Conservation (phyloP, 768 basidiomycete species). For the Podaxis rugospora region DNA sequence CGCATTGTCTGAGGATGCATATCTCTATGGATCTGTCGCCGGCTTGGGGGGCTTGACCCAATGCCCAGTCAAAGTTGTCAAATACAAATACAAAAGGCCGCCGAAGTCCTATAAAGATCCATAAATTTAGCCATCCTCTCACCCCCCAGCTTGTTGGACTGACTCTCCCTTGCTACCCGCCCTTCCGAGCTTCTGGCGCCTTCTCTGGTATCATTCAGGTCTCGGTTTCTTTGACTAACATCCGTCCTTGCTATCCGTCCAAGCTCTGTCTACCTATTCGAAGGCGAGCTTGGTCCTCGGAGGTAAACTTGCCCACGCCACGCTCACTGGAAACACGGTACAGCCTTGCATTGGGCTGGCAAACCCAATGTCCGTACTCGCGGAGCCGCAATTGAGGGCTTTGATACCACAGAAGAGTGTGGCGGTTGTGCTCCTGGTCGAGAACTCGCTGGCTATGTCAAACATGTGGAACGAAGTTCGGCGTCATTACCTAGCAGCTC, state of each 20-base stretch:
- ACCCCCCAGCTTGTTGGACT: conserved; percentile 6
- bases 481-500: conserved; percentile 37
- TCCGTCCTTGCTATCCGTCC: neutral
- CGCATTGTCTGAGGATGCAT: neutral
- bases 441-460: conserved; percentile 47
- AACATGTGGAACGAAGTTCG: conserved; percentile 45
- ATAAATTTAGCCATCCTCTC: conserved; percentile 19
- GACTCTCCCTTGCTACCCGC: conserved; percentile 3
- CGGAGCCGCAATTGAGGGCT: conserved; percentile 19
- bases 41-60: neutral
- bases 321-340: neutral
- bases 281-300: conserved; percentile 7
- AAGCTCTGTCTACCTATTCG: neutral
- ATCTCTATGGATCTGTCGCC: no score
- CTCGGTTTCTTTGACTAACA: conserved; percentile 15
- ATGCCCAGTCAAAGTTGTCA: conserved; percentile 12
- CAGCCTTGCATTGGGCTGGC: conserved; percentile 2
- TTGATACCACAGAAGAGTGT: conserved; percentile 27
- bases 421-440: conserved; percentile 46
- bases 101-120: conserved; percentile 38
- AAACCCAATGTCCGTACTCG: conserved; percentile 16
- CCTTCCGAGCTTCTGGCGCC: conserved; percentile 15
- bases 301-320: conserved; percentile 1
- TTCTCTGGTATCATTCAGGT: neutral
- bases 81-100: conserved; percentile 36